Base-by-base conservation (phyloP, 2,329 filamentous ascomycete species). In the Talaromyces marneffei region DNA sequence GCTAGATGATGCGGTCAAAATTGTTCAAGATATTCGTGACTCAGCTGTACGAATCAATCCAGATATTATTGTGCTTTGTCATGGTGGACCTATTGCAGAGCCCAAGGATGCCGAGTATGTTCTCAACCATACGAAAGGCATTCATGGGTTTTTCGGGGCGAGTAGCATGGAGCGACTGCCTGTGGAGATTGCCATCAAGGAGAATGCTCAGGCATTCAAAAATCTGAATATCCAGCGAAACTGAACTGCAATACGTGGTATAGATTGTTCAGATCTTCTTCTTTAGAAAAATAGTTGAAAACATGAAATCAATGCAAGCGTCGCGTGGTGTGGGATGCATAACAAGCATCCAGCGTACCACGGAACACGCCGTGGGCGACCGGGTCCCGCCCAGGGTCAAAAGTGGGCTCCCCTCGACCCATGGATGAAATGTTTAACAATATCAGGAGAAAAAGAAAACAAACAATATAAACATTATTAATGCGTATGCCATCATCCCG, bases 131-230 rank as follows among this genome's bases (percentile, higher is more conserved):
- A 87, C 85, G 0, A 80, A 78, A 40, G 87, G 86, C 0, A 76
- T 89, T n/a, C 86, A 89, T 74, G 87, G 87, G 0, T 90, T 90
- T 71, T 89, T 85, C 67, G 87, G 87, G 0, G 87, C 87, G 10
- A 88, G 85, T 64, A 73, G 83, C 59, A 87, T 90, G 83, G 87
- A 90, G 72, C 76, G 87, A 46, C 72, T 89, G 64, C 87, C 87
- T 0, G 87, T 89, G 10, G 87, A 89, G 69, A 76, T 82, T 62
- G 87, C 87, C 0, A 88, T 90, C 60, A 83, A 79, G 55, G 78
- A 80, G 57, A 83, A 83, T 46, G 83, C 82, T 3, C 78, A 76
- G 65, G 74, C 77, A 16, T 87, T 86, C 70, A 86, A 85, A 67
- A 66, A 66, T 53, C 63, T 77, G 62, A 71, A 68, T 59, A 62